Conservation (phyloP, 2,329 filamentous ascomycete genomes). For the Phaeoacremonium minimum region DNA sequence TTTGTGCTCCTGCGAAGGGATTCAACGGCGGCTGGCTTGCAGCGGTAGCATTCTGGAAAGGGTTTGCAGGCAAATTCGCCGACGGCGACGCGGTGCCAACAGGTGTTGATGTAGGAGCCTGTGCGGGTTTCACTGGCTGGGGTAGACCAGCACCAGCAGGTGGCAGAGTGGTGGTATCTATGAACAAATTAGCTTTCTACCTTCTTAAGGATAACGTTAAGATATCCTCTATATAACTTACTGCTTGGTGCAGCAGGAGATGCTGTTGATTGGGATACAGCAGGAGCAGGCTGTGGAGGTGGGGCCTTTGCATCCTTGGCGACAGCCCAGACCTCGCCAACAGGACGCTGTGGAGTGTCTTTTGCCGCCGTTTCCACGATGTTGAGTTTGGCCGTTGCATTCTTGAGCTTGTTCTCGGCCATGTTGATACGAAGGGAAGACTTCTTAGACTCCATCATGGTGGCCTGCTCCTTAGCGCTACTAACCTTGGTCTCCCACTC, state of each 20-base stretch:
- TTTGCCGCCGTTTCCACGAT: slow-evolving; percentile 76
- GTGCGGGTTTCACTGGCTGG: slow-evolving; percentile 13
- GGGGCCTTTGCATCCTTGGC: slow-evolving; percentile 63
- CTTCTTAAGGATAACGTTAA: no score
- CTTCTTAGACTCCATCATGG: slow-evolving; percentile 72
- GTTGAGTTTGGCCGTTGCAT: slow-evolving; percentile 65
- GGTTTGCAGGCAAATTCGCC: not conserved
- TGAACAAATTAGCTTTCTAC: no score
- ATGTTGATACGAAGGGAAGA: slow-evolving; percentile 72
- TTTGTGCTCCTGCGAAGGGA: not conserved
- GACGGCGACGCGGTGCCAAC: not conserved
- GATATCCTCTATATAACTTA: not conserved
- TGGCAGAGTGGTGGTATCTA: no score
- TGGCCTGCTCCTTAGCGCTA: slow-evolving; percentile 57
- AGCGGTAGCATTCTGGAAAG: slow-evolving; percentile 3
- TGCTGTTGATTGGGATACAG: slow-evolving; percentile 19
- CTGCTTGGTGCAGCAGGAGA: slow-evolving; percentile 16
- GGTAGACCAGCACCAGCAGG: no score
- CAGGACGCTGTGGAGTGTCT: slow-evolving; percentile 81
- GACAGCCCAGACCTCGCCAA: slow-evolving; percentile 81
- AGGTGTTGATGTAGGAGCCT: slow-evolving; percentile 5
- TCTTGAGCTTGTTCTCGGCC: slow-evolving; percentile 64
- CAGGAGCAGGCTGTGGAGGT: slow-evolving; percentile 11
- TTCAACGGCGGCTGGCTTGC: slow-evolving; percentile 5
- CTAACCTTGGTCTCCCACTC: slow-evolving; percentile 50